Evolutionary conservation across 75 land plant genomes (phyloP).

Genomic region (Cupressus sempervirens): DNA sequence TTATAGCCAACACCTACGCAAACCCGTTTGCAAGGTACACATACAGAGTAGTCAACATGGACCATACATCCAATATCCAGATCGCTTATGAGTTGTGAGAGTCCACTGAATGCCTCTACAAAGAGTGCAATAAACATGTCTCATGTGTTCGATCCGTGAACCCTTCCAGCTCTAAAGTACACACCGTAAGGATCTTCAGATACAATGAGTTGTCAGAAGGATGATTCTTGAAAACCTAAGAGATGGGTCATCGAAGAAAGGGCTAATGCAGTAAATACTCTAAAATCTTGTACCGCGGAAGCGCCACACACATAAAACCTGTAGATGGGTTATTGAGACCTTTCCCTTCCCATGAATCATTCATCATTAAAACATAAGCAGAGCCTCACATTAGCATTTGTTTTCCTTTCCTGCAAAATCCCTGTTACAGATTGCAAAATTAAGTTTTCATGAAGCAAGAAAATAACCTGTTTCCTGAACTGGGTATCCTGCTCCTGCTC

Average conservation of each 20-base stretch:
- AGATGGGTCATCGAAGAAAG: not conserved
- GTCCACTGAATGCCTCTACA: no score
- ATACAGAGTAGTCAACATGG: no score
- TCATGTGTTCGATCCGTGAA: no score
- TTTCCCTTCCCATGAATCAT: not conserved
- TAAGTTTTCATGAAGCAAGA: slow-evolving; percentile 8
- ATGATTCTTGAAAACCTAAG: not conserved
- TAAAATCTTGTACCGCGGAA: not conserved
- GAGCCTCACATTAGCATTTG: not conserved
- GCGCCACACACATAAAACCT: not conserved
- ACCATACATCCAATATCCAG: no score
- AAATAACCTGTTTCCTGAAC: slow-evolving; percentile 9
- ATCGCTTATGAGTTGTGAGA: no score
- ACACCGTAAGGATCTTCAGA: not conserved
- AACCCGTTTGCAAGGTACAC: no score
- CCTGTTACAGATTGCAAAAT: slow-evolving; percentile 11
- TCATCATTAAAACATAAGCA: not conserved
- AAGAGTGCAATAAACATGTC: no score
- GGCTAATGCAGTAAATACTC: not conserved
- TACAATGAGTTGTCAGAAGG: not conserved
- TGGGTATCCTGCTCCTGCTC: not conserved
- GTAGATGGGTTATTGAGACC: not conserved
- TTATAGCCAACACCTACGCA: no score
- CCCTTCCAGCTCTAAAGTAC: no score
- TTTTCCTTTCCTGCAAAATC: not conserved